Percentiles rank a stretch among this genome's conserved stretches.
These are phyloP conservation scores for Microsporum audouinii DNA, from an alignment of 2,329 filamentous ascomycete genomes.

Conservation along the genomic window DNA sequence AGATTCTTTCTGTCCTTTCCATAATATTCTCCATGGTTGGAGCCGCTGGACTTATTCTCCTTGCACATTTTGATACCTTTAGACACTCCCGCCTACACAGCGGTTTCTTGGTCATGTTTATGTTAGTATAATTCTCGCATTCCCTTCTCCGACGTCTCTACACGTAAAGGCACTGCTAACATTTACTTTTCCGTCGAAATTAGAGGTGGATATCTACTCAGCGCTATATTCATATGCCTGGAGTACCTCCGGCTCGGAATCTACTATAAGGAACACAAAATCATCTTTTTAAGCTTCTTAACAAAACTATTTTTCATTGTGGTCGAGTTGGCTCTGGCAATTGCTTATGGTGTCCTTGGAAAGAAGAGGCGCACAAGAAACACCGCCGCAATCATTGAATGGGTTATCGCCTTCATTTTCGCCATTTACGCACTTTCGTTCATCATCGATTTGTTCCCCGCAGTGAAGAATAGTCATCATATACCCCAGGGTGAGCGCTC, in stretches of 20 bases:
- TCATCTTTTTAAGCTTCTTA: conserved; percentile 72
- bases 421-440: conserved; percentile 82
- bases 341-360: conserved; percentile 52
- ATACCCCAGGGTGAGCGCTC: conserved; percentile 32
- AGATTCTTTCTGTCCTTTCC: conserved; percentile 28
- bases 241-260: conserved; percentile 80
- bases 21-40: conserved; percentile 59
- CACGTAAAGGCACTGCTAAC: neutral
- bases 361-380: conserved; percentile 44
- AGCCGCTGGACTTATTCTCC: conserved; percentile 65
- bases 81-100: conserved; percentile 57
- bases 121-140: conserved; percentile 32
- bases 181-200: neutral
- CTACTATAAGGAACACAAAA: conserved; percentile 57
- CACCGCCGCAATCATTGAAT: conserved; percentile 66
- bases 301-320: conserved; percentile 78
- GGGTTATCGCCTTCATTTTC: conserved; percentile 70
- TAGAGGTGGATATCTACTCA: conserved; percentile 64
- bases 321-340: conserved; percentile 57
- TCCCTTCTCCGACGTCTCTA: neutral
- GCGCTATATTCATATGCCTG: conserved; percentile 76
- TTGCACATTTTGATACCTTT: conserved; percentile 78
- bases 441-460: conserved; percentile 74
- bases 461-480: conserved; percentile 49
- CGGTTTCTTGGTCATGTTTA: conserved; percentile 69